Base-by-base conservation (phyloP, 1,139 yeast genomes). In the Hyphopichia fennica region DNA sequence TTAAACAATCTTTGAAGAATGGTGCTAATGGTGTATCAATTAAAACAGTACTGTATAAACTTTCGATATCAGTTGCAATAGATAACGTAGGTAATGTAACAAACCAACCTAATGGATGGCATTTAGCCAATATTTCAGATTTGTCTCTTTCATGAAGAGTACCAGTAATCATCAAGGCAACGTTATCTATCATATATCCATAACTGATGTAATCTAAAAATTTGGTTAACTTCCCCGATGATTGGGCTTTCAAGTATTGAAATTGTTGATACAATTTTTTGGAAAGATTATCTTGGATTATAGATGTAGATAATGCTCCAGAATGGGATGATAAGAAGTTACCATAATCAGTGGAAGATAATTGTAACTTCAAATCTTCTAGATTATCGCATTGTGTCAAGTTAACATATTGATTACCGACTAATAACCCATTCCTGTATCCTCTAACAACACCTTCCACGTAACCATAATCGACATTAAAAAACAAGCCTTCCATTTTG, bases 181-280 rank as follows among this genome's bases (percentile, higher is more conserved):
- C 96, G 63, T 95, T 95, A 69, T 95, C 99, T 61, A 95, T 95
- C 99, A 95, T 95, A 69, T 95, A 95, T 11, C 97, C 95, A 62
- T 90, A 93, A 37, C 95, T 84, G 59, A 95, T 89, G 64, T 72
- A 95, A 63, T 95, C 96, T 80, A 95, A 77, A 60, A 91, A 90
- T 62, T 82, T 80, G 38, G 89, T 72, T 56, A 91, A 71, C 33
- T 84, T 86, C 45, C 91, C 93, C 32, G 86, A 82, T 2, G 96
- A 83, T 63, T 93, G 96, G 34, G 87, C 79, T 49, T 86, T 81
- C 46, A 95, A 75, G 64, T 90, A 93, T 49, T 87, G 83, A 66
- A 90, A 95, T 63, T 93, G 96, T 39, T 81, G 82, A 56, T 83
- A 85, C 48, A 93, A 72, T 62, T 87, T 89, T 51, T 77, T 77